phyloP scores from a whole-genome alignment of 2,329 filamentous ascomycete species.

The Ophiostoma pallidulum region DNA sequence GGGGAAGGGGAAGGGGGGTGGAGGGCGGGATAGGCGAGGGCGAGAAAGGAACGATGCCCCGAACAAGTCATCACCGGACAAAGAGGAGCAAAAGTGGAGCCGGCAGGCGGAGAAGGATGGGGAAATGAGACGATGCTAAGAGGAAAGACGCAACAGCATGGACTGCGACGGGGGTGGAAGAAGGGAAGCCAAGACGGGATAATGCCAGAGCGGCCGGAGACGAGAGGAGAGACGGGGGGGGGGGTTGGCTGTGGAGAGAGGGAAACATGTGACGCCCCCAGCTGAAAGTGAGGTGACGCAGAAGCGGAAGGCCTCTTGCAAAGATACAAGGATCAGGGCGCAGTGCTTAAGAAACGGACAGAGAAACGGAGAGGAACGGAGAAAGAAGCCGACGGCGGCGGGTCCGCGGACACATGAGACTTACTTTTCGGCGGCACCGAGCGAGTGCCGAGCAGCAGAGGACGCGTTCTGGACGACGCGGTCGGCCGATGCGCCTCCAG shows the following conservation, averaged over 20 bases:
- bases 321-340: no score
- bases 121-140: neutral
- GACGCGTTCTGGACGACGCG: constrained; percentile 36
- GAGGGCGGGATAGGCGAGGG: neutral
- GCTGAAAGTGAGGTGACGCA: neutral
- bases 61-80: neutral
- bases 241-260: neutral
- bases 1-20: neutral
- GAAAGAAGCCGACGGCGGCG: no score
- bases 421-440: constrained; percentile 45
- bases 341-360: neutral
- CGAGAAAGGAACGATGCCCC: neutral
- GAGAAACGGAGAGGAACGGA: constrained; percentile 6
- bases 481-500: constrained; percentile 33
- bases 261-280: no score
- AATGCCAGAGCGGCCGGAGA: no score
- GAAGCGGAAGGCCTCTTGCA: no score
- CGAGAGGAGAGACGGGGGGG: no score
- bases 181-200: neutral
- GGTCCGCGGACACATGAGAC: constrained; percentile 27
- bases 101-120: constrained; percentile 1
- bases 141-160: neutral
- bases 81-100: neutral
- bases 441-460: constrained; percentile 37
- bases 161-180: neutral